Percentiles rank a stretch among this genome's conserved stretches.
phyloP scores from a whole-genome alignment of 768 basidiomycete species.

The Kwoniella heveanensis region DNA sequence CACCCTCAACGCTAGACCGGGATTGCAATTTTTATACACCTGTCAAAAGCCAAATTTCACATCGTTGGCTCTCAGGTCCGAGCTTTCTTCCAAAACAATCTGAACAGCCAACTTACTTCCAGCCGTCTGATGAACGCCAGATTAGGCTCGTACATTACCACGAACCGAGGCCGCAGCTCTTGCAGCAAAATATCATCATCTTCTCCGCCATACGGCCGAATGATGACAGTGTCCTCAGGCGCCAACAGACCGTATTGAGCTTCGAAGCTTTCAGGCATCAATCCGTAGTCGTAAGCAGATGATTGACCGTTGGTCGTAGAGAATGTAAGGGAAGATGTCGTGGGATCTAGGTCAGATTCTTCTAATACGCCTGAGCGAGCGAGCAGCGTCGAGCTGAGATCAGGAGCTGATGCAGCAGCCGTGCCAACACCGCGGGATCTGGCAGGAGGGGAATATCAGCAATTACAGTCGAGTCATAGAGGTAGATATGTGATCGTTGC shows the following conservation, averaged over 20 bases:
- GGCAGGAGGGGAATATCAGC: neutral
- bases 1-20: constrained; percentile 78
- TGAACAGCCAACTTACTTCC: constrained; percentile 65
- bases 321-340: constrained; percentile 11
- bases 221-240: constrained; percentile 76
- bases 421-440: constrained; percentile 12
- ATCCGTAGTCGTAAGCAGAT: constrained; percentile 19
- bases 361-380: constrained; percentile 41
- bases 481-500: neutral
- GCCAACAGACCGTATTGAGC: constrained; percentile 74
- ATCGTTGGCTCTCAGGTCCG: constrained; percentile 16
- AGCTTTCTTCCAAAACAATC: too few relatives aligned
- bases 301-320: neutral
- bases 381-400: constrained; percentile 23
- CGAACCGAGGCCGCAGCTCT: constrained; percentile 85
- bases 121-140: constrained; percentile 89
- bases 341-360: constrained; percentile 46
- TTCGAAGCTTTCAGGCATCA: constrained; percentile 65
- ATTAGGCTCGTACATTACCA: constrained; percentile 93
- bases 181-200: constrained; percentile 83
- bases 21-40: constrained; percentile 84
- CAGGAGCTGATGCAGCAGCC: constrained; percentile 12
- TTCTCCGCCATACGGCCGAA: constrained; percentile 88
- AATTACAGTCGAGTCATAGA: too few relatives aligned
- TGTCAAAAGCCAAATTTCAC: constrained; percentile 47